Evolutionary conservation across 164 flowering plant species (phyloP), one percentile per base, ranked within the genome.

Genomic region (Hamamelis virginiana): DNA sequence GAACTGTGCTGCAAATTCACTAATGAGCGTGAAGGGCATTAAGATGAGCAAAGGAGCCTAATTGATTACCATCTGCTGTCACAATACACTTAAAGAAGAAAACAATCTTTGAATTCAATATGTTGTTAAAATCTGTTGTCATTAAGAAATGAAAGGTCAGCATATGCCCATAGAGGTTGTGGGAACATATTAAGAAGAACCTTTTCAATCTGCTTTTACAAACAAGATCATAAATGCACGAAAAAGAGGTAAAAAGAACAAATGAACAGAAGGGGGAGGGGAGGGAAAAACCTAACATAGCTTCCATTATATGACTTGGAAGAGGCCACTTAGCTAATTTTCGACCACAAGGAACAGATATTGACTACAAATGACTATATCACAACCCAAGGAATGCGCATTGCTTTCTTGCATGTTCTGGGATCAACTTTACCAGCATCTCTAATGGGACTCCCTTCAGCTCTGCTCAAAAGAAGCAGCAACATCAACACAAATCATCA

Each of bases 341-440:
- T 74, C 59, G 60, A 69, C 64, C 65, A 61, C 66, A 47, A 63
- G 57, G 33, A 52, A 68, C 61, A 59, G 58, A 46, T 25, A 2
- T 47, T 19, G 53, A 57, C 38, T 45, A 56, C 57, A 44, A 33
- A 19, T n/a, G 52, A 59, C 56, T 55, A 13, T 21, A 75, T 87
- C 84, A 89, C 68, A 81, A 75, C 9, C 83, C 84, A 59, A 85
- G 82, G 78, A 80, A 83, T 62, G 90, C 68, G 60, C 91, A 90
- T 60, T 88, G 93, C 82, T 89, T 90, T 78, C 92, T 84, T 51
- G 93, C 93, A 64, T 90, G 93, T 60, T 85, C 87, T 1, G 96
- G 96, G 50, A 90, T 75, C 77, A 90, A 77, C 85, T 83, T 90
- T 64, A 72, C 69, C 62, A 87, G 66, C 77, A 84, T 80, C 63